Evolutionary conservation across 352 stramenopile species (phyloP).

Genomic region (Globisporangium canariense): DNA sequence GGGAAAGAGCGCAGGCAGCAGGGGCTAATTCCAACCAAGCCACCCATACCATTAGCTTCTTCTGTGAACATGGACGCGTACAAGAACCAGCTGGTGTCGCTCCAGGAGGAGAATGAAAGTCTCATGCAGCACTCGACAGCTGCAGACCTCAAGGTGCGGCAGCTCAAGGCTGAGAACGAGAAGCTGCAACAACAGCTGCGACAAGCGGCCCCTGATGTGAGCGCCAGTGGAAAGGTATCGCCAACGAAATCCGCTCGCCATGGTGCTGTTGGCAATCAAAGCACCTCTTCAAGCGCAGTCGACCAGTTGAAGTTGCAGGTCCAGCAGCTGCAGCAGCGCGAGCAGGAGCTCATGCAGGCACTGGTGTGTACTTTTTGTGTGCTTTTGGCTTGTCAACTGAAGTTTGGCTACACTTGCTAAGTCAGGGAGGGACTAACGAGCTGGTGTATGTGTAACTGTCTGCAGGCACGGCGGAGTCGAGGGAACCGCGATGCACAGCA

Average conservation of each 20-base stretch:
- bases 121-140: conserved; percentile 27
- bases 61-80: conserved; percentile 24
- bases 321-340: conserved; percentile 65
- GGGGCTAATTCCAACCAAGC: neutral
- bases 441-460: too few species aligned
- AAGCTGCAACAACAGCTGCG: conserved; percentile 27
- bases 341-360: conserved; percentile 82
- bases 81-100: conserved; percentile 49
- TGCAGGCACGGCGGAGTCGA: conserved; percentile 47
- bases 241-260: conserved; percentile 14
- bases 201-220: neutral
- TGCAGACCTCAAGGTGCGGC: conserved; percentile 27
- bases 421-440: neutral
- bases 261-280: neutral
- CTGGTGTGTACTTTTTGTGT: conserved; percentile 36
- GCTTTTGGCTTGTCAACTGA: neutral
- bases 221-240: conserved; percentile 14
- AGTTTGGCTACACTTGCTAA: neutral
- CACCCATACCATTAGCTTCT: conserved; percentile 12
- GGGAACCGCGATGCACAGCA: conserved; percentile 34
- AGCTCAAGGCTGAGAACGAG: conserved; percentile 52
- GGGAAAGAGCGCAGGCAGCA: conserved; percentile 6
- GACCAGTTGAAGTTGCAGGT: conserved; percentile 54
- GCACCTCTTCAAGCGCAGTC: conserved; percentile 9
- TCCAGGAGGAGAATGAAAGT: conserved; percentile 68